These are phyloP conservation scores for Diaporthe destruens DNA, from an alignment of 2,329 filamentous ascomycete genomes.

Conservation along the genomic window DNA sequence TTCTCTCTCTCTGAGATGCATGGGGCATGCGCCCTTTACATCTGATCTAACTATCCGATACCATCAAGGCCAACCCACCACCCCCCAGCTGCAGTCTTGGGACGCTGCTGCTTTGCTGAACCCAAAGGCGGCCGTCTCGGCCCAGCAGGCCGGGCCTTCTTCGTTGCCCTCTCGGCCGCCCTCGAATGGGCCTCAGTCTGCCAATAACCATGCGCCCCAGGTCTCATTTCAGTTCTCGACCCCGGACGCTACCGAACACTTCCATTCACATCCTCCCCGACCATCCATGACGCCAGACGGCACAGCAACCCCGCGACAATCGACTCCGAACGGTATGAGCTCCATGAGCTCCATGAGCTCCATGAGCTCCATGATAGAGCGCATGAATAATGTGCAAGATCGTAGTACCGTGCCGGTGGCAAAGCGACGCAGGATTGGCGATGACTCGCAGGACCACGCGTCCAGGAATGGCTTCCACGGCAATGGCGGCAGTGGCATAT, in stretches of 20 bases:
- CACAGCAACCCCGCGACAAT: slow-evolving; percentile 5
- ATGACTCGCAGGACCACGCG: slow-evolving; percentile 52
- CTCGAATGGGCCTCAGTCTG: slow-evolving; percentile 46
- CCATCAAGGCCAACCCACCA: slow-evolving; percentile 48
- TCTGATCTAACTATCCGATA: slow-evolving; percentile 45
- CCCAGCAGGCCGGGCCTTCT: slow-evolving; percentile 42
- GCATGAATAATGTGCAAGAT: slow-evolving; percentile 79
- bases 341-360: slow-evolving; percentile 71
- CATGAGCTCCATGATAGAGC: slow-evolving; percentile 78
- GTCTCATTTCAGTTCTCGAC: slow-evolving; percentile 54
- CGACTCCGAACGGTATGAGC: slow-evolving; percentile 59
- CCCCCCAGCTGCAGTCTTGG: slow-evolving; percentile 52
- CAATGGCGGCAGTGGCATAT: slow-evolving; percentile 63
- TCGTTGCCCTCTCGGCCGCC: slow-evolving; percentile 42
- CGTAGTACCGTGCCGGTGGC: slow-evolving; percentile 69
- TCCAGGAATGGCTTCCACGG: slow-evolving; percentile 58
- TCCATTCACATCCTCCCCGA: slow-evolving; percentile 29
- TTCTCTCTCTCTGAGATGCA: not conserved
- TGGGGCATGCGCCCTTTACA: not conserved
- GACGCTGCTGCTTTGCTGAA: slow-evolving; percentile 58
- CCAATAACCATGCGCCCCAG: slow-evolving; percentile 46
- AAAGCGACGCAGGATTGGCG: slow-evolving; percentile 74
- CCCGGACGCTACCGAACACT: slow-evolving; percentile 45
- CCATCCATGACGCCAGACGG: slow-evolving; percentile 14
- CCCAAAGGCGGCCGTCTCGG: slow-evolving; percentile 52